Evolutionary conservation across 2,329 filamentous ascomycete species (phyloP).

Genomic region (Alternaria alternata): DNA sequence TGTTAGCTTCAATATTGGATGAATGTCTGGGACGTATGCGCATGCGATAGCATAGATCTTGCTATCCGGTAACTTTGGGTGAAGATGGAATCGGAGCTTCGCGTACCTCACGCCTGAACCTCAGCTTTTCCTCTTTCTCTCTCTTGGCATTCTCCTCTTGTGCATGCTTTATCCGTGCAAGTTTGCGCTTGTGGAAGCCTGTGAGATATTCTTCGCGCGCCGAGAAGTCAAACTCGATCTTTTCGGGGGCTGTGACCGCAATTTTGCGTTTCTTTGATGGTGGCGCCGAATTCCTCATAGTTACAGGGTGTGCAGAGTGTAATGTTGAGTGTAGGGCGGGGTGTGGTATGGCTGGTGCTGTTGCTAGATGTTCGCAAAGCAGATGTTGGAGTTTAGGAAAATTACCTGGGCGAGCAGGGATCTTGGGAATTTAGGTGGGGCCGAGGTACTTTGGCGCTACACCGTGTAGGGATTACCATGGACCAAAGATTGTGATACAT

Average conservation of each 20-base stretch:
- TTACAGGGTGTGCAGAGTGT: not conserved
- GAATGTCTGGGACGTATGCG: not conserved
- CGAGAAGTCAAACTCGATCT: constrained; percentile 83
- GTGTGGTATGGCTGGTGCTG: constrained; percentile 7
- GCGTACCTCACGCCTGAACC: constrained; percentile 76
- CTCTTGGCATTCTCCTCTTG: constrained; percentile 81
- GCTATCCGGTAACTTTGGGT: not conserved
- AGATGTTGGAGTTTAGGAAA: constrained; percentile 25
- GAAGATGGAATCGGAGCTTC: not conserved
- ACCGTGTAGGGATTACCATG: not conserved
- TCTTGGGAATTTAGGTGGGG: constrained; percentile 18
- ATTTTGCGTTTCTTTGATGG: constrained; percentile 47
- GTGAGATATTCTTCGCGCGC: constrained; percentile 89
- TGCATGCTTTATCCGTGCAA: constrained; percentile 82
- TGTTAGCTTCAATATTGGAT: not conserved
- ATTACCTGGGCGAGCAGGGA: constrained; percentile 32
- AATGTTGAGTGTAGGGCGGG: not conserved
- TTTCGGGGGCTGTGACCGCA: constrained; percentile 66
- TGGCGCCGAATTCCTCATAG: constrained; percentile 27
- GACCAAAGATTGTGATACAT: not conserved
- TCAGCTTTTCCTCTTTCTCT: constrained; percentile 78
- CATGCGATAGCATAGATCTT: not conserved
- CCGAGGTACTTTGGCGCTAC: constrained; percentile 12
- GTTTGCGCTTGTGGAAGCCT: constrained; percentile 95
- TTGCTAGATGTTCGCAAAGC: constrained; percentile 3